Base-by-base conservation (phyloP, 2,329 filamentous ascomycete genomes). In the Stagonosporopsis tanaceti region DNA sequence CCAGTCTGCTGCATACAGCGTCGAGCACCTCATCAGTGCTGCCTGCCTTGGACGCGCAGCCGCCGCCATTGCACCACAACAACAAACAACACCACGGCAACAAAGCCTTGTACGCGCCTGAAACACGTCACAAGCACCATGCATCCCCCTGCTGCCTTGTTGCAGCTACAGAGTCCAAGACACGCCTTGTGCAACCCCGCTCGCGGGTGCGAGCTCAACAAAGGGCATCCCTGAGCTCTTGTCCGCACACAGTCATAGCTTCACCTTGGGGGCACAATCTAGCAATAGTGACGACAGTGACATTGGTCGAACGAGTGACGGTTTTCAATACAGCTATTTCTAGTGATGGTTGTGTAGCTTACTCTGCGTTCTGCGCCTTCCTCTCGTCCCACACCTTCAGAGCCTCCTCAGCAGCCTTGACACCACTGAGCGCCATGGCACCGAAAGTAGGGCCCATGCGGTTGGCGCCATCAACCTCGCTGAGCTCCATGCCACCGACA, bases 401-500 rank as follows among this genome's bases (percentile, higher is more conserved):
- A 0, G 89, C 90, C 78, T 94, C 92, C 80, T 97, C 92, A 9
- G 93, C 93, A 70, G 93, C 93, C 84, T 96, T 96, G 71, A 96
- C 90, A 65, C 93, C 93, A 55, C 85, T 89, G 37, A 96, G 83
- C 20, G 86, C 91, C 93, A 97, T 97, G 50, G 93, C 93, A 54
- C 92, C 92, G 75, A 95, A 95, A 1, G 91, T 94, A 37, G 91
- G 91, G 2, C 89, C 93, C 93, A 97, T 97, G 50, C 93, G 87
- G 81, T 96, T 96, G 61, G 92, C 91, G 17, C 92, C 93, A 71
- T 97, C 93, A 30, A 96, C 88, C 79, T 97, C 93, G 57, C 88
- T 91, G 65, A 97, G 82, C 78, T 97, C 93, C 93, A 97, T 97
- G 37, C 93, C 93, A 50, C 93, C 93, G n/a, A 96, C 90, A 69